Evolutionary conservation across 2,329 filamentous ascomycete species (phyloP), one percentile per base, ranked within the genome.

Genomic region (Cadophora luteo-olivacea): DNA sequence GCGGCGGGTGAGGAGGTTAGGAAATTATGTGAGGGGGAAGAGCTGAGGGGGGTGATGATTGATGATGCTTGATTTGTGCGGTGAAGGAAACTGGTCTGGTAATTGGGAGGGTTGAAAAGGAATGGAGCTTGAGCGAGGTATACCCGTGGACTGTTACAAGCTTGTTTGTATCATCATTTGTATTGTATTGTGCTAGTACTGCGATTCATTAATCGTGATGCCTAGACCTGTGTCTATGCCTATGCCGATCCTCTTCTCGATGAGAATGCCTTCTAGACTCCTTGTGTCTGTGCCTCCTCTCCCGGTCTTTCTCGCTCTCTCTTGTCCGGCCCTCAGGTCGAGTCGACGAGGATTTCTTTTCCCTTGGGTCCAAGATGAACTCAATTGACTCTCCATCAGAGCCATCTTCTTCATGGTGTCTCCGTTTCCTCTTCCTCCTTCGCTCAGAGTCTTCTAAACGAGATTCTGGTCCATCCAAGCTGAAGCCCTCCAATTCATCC

Each of bases 1-100:
- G 82, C 84, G 52, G 84, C 82, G 60, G 78, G 78, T 25, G 80
- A 84, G 52, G 84, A 90, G 12, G 83, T 82, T 73, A 84, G 84
- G 75, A 76, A 94, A 73, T 82, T 63, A 38, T 55, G 79, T 38
- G 82, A 81, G n/a, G 77, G 80, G 5, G 78, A 82, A 65, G 71
- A 88, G 66, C 86, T 86, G 77, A 81, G 81, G 74, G 79, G 84
- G 36, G 76, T 77, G 72, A 74, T 76, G 70, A 72, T 62, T 61
- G 57, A 61, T 52, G 41, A 66, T 45, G 41, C n/a, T 49, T 36
- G 48, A 49, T 41, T 36, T 32, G 6, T 14, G 51, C 3, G 12
- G 12, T 49, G 45, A 49, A 49, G 19, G 45, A 24, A 3, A 24
- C 0, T 12, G 51, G 51, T 55, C 12, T 55, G 51, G 22, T 16